Base-by-base conservation (phyloP, 108 stramenopile species). In the Ochromonas danica region DNA sequence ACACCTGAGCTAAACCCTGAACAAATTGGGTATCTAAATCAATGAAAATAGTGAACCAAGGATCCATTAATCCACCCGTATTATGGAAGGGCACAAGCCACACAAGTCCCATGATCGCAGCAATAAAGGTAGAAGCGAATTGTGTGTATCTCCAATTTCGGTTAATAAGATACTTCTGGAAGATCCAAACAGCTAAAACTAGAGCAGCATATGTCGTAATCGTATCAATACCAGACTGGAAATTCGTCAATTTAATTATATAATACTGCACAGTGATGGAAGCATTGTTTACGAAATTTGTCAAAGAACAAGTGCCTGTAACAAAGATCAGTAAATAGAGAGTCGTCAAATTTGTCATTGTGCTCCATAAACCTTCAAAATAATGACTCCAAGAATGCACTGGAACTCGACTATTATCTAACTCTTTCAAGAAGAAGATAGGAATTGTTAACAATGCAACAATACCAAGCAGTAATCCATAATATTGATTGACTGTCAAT, bases 41-140 rank as follows among this genome's bases (percentile, higher is more conserved):
- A 36, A 67, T 67, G 63, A 67, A 67, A 67, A 67, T 67, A 6
- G 63, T 67, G 31, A 67, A 67, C 63, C 63, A 67, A 67, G 33
- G 33, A 67, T 67, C 63, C 31, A 31, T 22, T 14, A 25, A 14
- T 67, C 63, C 63, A 67, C 63, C 63, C 6, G 6, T 25, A 67
- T 67, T 33, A 6, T 33, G 25, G 31, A 67, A 67, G 17, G 63
- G 14, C 3, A 25, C 27, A 67, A 67, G 3, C 63, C 63, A 67
- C 6, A 67, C 31, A 28, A 67, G 35, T 67, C 31, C 63, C 3
- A 67, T 6, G 31, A 67, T 35, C 6, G 63, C 63, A 67, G 63
- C 31, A 28, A 67, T 35, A 6, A 67, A 3, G 3, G 63, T 67
- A 36, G 63, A 67, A 31, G 14, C 63, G 31, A 14, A 67, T 67